Percentiles rank a stretch among this genome's conserved stretches.
phyloP scores from a whole-genome alignment of 2,329 filamentous ascomycete species.

The Penicillium sp. region DNA sequence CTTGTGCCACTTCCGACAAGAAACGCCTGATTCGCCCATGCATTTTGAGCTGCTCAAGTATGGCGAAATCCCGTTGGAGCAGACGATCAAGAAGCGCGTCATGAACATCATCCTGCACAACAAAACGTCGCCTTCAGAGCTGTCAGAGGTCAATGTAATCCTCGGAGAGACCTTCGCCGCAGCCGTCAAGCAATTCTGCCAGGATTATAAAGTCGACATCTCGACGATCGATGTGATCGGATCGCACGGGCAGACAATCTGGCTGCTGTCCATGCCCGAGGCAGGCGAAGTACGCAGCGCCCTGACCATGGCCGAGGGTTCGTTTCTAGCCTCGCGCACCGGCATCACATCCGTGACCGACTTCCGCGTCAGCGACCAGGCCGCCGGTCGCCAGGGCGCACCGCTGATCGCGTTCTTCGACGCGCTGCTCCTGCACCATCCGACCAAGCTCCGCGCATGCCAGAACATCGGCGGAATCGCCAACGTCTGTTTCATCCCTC shows the following conservation, averaged over 20 bases:
- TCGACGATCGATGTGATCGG: conserved; percentile 35
- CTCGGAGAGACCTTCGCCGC: conserved; percentile 62
- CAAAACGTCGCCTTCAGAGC: conserved; percentile 57
- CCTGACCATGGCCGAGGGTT: conserved; percentile 63
- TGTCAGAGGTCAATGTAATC: conserved; percentile 62
- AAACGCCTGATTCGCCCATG: conserved; percentile 57
- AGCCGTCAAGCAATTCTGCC: conserved; percentile 56
- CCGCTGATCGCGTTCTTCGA: conserved; percentile 65
- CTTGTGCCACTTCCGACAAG: conserved; percentile 61
- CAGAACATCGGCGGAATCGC: conserved; percentile 67
- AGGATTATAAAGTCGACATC: conserved; percentile 16
- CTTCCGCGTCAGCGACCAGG: conserved; percentile 62
- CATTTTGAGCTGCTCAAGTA: conserved; percentile 62
- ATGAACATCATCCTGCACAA: conserved; percentile 62
- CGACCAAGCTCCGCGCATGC: conserved; percentile 61
- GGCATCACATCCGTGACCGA: conserved; percentile 65
- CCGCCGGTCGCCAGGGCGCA: conserved; percentile 60
- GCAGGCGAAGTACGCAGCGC: conserved; percentile 52
- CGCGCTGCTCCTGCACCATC: conserved; percentile 60
- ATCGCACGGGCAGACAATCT: conserved; percentile 65
- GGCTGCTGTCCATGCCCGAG: conserved; percentile 60
- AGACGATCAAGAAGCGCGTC: conserved; percentile 58
- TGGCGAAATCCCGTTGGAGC: conserved; percentile 60
- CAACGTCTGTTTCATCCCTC: conserved; percentile 65
- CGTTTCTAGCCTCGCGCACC: conserved; percentile 59